Base-by-base conservation (phyloP, 495 filamentous ascomycete genomes). In the Penicillium dipodomyicola region DNA sequence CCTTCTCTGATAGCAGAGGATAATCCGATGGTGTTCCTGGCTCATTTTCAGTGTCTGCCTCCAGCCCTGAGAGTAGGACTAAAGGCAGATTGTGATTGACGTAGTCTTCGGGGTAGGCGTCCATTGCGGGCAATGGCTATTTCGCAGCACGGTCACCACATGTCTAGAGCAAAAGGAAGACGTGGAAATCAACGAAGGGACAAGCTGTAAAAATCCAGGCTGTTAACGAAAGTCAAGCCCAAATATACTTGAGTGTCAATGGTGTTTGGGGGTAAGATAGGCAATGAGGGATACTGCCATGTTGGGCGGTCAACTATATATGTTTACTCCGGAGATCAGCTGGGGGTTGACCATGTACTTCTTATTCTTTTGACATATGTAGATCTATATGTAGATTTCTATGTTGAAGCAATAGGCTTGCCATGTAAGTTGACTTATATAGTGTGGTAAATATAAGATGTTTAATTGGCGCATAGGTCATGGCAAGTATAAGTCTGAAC, bases 21-120 rank as follows among this genome's bases (percentile, higher is more conserved):
- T 84, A 82, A 17, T 29, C 9, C 45, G 40, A 5, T 25, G 43
- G 22, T 22, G 23, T n/a, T 46, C 37, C 49, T 12, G 51, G 35
- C n/a, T 60, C 67, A 57, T 66, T 65, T 58, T 62, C 63, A 39
- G 37, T 51, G 3, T 45, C 64, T 44, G 70, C 59, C 33, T 82
- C 80, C 5, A 96, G 77, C 7, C 92, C 92, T 22, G 89, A 90
- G 27, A 94, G 78, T 20, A 95, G 70, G 55, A 96, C 73, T 35
- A 94, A 80, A 15, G 92, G 92, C 56, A 90, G 76, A 67, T 90
- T 91, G 72, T 92, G 91, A 70, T 84, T 81, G 73, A 92, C 76
- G 73, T 91, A 93, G 65, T 86, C 84, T 61, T 79, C 68, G 39
- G 91, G 90, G 73, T 94, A 96, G 58, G 84, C 91, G 76, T 96